These are phyloP conservation scores for Sugiyamaella paludigena DNA, from an alignment of 1,139 yeast genomes.

Conservation along the genomic window DNA sequence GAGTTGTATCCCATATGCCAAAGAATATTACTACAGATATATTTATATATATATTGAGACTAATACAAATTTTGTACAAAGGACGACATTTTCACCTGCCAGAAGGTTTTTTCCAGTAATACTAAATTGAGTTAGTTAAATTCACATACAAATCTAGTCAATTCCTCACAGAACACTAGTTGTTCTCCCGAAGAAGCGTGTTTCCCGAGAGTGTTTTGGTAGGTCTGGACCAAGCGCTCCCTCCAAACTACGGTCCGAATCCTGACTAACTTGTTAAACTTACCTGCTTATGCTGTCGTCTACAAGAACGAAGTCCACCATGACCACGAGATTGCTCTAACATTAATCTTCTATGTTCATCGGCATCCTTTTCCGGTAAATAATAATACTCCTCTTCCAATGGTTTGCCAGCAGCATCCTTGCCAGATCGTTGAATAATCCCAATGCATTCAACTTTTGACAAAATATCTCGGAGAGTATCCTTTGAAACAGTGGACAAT, in stretches of 20 bases:
- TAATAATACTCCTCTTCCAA: slow-evolving; percentile 92
- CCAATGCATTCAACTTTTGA: slow-evolving; percentile 63
- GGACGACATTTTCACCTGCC: slow-evolving; percentile 1
- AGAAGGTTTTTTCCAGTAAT: slow-evolving; percentile 36
- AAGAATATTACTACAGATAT: slow-evolving; percentile 1
- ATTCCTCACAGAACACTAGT: background rate
- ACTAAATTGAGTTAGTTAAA: slow-evolving; percentile 15
- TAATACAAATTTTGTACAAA: too few relatives aligned
- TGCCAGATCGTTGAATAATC: slow-evolving; percentile 80
- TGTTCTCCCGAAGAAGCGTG: too few relatives aligned
- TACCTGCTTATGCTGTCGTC: slow-evolving; percentile 85
- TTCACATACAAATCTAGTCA: background rate
- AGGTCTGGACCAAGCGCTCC: too few relatives aligned
- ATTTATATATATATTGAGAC: too few relatives aligned
- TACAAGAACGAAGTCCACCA: slow-evolving; percentile 76
- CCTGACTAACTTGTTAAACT: slow-evolving; percentile 31
- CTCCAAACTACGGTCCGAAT: too few relatives aligned
- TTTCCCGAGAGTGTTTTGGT: too few relatives aligned
- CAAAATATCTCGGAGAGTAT: slow-evolving; percentile 43
- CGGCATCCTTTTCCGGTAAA: slow-evolving; percentile 76
- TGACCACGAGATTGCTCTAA: slow-evolving; percentile 74
- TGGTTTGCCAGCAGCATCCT: slow-evolving; percentile 95
- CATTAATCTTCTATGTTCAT: slow-evolving; percentile 61
- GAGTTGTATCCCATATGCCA: background rate
- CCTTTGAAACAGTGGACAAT: slow-evolving; percentile 29